Percentiles rank a stretch among this genome's conserved stretches.
These are phyloP conservation scores for Penicillium sp. DNA, from an alignment of 2,329 filamentous ascomycete genomes.

Conservation along the genomic window DNA sequence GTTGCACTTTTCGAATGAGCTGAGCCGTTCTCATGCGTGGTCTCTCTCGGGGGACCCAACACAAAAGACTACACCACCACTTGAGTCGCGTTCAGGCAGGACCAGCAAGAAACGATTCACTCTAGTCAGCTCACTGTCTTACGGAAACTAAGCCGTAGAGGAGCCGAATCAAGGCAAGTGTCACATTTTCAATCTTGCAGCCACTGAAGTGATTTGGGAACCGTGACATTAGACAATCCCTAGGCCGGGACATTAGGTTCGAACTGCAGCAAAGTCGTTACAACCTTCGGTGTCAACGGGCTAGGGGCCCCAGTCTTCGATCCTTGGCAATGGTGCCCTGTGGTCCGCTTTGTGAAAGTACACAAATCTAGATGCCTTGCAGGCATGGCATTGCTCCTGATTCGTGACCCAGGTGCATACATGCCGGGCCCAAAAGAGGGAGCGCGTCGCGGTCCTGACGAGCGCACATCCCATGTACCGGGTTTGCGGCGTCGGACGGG, in stretches of 20 bases:
- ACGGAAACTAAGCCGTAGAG: background rate
- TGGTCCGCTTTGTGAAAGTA: slow-evolving; percentile 5
- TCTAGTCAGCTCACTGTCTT: too few relatives aligned
- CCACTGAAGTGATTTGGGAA: background rate
- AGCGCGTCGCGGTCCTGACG: slow-evolving; percentile 16
- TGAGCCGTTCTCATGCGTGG: background rate
- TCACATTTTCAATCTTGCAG: background rate
- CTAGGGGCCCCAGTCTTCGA: background rate
- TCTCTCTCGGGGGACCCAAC: background rate
- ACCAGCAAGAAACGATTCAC: background rate
- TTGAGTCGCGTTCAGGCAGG: background rate
- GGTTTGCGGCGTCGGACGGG: slow-evolving; percentile 28
- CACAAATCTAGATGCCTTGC: background rate
- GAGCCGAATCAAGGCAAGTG: background rate
- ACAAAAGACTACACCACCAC: background rate
- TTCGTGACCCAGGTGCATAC: slow-evolving; percentile 27
- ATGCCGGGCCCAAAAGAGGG: slow-evolving; percentile 19
- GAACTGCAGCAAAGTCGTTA: background rate
- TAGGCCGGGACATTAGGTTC: slow-evolving; percentile 12
- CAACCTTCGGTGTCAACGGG: background rate
- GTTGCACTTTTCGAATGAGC: slow-evolving; percentile 9
- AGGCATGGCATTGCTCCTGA: background rate
- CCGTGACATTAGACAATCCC: background rate
- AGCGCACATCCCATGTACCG: slow-evolving; percentile 32
- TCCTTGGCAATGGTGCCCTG: background rate